Conservation (phyloP, 2,329 filamentous ascomycete genomes). For the Neopestalotiopsis sp. region DNA sequence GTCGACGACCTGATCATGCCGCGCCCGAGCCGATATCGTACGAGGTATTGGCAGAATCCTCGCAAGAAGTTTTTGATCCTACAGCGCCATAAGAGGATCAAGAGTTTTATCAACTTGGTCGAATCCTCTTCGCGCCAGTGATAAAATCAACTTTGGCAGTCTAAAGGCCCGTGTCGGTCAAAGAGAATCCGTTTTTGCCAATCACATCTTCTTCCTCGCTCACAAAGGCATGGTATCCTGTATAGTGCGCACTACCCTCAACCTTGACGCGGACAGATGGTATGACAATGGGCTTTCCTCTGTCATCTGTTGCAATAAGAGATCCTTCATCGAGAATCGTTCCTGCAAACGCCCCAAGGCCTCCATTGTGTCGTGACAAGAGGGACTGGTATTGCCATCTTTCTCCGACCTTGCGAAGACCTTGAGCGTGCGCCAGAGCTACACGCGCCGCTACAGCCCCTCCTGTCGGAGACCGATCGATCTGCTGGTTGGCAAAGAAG, state of each 20-base stretch:
- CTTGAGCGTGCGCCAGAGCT: conserved; percentile 1
- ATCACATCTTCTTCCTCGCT: not conserved
- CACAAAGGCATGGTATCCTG: not conserved
- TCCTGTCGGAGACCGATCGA: conserved; percentile 8
- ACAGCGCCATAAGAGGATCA: no score
- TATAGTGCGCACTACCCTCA: not conserved
- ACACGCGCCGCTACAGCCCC: conserved; percentile 10
- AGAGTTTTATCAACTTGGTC: no score
- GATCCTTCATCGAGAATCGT: conserved; percentile 43
- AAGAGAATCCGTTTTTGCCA: not conserved
- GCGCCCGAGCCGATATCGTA: no score
- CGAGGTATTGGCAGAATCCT: no score
- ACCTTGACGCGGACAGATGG: not conserved
- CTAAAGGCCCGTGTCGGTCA: conserved; percentile 47
- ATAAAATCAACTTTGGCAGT: conserved; percentile 56
- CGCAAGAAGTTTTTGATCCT: no score
- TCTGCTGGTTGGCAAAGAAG: conserved; percentile 11
- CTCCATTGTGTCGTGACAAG: not conserved
- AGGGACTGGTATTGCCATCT: not conserved
- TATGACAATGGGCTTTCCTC: not conserved
- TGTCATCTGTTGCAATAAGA: not conserved
- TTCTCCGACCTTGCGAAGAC: not conserved
- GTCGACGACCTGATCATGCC: no score
- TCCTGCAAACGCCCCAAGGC: not conserved
- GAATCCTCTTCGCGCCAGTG: no score